Conservation (phyloP, 208 protist species). For the Crithidia acanthocephali region DNA sequence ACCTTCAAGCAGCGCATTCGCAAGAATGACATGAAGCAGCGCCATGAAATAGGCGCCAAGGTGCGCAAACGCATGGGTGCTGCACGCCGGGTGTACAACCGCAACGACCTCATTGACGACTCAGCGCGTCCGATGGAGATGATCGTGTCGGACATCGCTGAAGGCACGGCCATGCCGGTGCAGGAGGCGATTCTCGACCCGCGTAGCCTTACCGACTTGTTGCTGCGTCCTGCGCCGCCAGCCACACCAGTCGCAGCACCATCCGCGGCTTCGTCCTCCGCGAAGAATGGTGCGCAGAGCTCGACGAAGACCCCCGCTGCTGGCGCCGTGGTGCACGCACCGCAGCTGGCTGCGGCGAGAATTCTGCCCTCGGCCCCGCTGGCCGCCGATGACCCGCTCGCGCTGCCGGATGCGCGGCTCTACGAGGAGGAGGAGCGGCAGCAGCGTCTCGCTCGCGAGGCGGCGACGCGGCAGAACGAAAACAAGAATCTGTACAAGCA, state of each 20-base stretch:
- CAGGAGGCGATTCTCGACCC: slow-evolving; percentile 70
- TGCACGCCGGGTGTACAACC: slow-evolving; percentile 55
- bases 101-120: slow-evolving; percentile 67
- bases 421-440: slow-evolving; percentile 43
- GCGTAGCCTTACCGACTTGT: slow-evolving; percentile 75
- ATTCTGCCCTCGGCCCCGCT: slow-evolving; percentile 47
- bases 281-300: neutral
- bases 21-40: slow-evolving; percentile 76
- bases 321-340: neutral
- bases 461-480: slow-evolving; percentile 13
- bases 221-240: slow-evolving; percentile 36
- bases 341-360: slow-evolving; percentile 19
- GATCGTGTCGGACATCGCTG: slow-evolving; percentile 64
- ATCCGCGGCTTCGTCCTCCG: neutral
- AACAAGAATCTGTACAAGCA: slow-evolving; percentile 85
- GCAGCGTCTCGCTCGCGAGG: slow-evolving; percentile 29
- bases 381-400: slow-evolving; percentile 47
- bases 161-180: slow-evolving; percentile 61
- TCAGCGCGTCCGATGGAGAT: slow-evolving; percentile 61
- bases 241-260: too few species aligned
- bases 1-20: slow-evolving; percentile 85
- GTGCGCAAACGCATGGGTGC: slow-evolving; percentile 74
- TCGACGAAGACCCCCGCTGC: neutral
- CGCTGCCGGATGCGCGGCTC: slow-evolving; percentile 40
- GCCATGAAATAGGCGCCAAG: slow-evolving; percentile 51